Evolutionary conservation across 2,329 filamentous ascomycete genomes (phyloP).

Genomic region (Delphinella strobiligena): DNA sequence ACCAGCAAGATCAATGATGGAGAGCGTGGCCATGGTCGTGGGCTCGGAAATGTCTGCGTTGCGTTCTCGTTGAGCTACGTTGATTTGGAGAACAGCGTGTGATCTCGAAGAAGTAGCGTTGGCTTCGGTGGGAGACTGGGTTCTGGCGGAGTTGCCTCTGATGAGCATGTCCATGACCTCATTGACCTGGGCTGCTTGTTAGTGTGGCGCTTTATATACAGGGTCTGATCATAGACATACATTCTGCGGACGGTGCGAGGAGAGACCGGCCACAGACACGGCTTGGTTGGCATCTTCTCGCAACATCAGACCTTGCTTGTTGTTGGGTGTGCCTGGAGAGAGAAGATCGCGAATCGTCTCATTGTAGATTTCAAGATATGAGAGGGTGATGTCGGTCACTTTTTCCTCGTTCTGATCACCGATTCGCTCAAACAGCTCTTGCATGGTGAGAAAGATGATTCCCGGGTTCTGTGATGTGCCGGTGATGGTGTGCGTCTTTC

Average conservation of each 20-base stretch:
- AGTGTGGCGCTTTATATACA: neutral
- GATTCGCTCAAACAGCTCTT: slow-evolving; percentile 95
- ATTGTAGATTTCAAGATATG: slow-evolving; percentile 97
- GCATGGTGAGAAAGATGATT: slow-evolving; percentile 98
- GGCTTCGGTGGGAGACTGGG: slow-evolving; percentile 91
- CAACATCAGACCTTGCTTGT: slow-evolving; percentile 68
- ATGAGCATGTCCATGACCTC: slow-evolving; percentile 99
- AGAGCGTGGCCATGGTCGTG: slow-evolving; percentile 94
- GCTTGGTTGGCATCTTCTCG: slow-evolving; percentile 89
- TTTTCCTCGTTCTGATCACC: slow-evolving; percentile 77
- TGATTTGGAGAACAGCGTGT: slow-evolving; percentile 94
- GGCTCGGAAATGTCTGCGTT: slow-evolving; percentile 89
- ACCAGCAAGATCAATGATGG: slow-evolving; percentile 93
- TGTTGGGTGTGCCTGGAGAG: slow-evolving; percentile 47
- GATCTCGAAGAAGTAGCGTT: slow-evolving; percentile 96
- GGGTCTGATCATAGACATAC: too few relatives aligned
- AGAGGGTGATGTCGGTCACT: slow-evolving; percentile 77
- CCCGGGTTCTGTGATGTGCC: slow-evolving; percentile 86
- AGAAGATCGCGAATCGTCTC: slow-evolving; percentile 94
- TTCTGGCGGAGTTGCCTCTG: slow-evolving; percentile 83
- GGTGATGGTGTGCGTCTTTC: slow-evolving; percentile 92
- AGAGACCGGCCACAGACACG: slow-evolving; percentile 81
- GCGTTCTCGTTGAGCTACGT: slow-evolving; percentile 84
- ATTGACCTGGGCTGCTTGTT: slow-evolving; percentile 47
- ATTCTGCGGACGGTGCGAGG: slow-evolving; percentile 79